Evolutionary conservation across 352 stramenopile species (phyloP), one percentile per base, ranked within the genome.

Genomic region (Phytophthora melonis): DNA sequence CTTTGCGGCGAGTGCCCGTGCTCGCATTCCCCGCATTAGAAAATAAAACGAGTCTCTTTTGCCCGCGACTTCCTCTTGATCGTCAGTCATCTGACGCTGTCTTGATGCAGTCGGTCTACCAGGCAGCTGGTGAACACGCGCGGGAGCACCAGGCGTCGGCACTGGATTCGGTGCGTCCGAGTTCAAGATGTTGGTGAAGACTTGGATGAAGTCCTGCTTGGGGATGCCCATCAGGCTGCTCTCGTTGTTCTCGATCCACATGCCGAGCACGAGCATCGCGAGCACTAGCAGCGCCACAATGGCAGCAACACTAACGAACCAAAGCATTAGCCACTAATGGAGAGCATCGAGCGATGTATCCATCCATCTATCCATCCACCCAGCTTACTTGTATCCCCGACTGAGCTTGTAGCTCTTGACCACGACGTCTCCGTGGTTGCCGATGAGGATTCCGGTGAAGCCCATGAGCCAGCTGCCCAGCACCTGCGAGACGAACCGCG

Each of bases 11-110:
- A 43, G 63, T 68, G 80, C 60, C 0, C 80, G 75, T 54, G 69
- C 63, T 25, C 76, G 84, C 79, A 94, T 91, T 45, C 72, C 75
- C 23, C 71, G 67, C 60, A 93, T 74, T 32, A 95, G 84, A 50
- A 88, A 94, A 79, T 92, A 93, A 75, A 95, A 94, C 32, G 89
- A 95, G 59, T 95, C 84, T 74, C 76, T 79, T 68, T 88, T 91
- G 59, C 85, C 70, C 39, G 69, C 63, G 18, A 90, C 30, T 62
- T 78, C 54, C 7, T 83, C 63, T 5, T 77, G 68, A 8, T 74
- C 49, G 30, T 67, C n/a, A 16, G 2, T n/a, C 13, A 55, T 62
- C 11, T 55, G 58, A 21, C 45, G 39, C 36, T 59, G 59, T 2
- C 8, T 47, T 63, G 19, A 7, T 34, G 63, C 14, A 19, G 10